These are phyloP conservation scores for Auricularia sp. DNA, from an alignment of 768 basidiomycete genomes.

Conservation along the genomic window DNA sequence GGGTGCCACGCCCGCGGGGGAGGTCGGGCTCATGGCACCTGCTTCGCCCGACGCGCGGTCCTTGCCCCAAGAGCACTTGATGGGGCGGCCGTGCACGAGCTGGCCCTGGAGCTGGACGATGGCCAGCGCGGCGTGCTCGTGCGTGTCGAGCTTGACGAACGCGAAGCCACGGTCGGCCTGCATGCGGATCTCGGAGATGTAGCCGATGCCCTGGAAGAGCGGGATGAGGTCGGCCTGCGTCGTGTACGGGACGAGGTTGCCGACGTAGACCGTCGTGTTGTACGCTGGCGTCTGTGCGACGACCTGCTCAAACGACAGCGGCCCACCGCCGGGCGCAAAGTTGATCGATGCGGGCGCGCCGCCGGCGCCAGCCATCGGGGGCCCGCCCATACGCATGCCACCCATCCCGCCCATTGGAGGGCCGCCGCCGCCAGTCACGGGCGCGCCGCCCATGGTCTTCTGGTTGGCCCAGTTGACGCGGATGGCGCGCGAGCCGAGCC, in stretches of 20 bases:
- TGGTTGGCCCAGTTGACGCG: conserved; percentile 99
- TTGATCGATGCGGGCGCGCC: conserved; percentile 82
- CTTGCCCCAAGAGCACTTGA: conserved; percentile 99
- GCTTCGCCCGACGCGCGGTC: conserved; percentile 66
- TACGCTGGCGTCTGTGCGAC: conserved; percentile 86
- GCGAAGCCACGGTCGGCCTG: conserved; percentile 98
- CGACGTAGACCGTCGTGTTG: conserved; percentile 96
- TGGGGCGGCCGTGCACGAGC: conserved; percentile 92
- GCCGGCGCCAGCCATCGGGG: conserved; percentile 30
- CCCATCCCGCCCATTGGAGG: conserved; percentile 6
- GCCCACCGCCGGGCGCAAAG: conserved; percentile 62
- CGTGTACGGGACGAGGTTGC: conserved; percentile 94
- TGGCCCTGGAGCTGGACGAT: conserved; percentile 95
- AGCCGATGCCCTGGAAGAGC: conserved; percentile 96
- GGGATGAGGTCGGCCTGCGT: conserved; percentile 97
- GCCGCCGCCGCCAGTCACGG: conserved; percentile 9
- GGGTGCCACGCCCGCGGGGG: conserved; percentile 35
- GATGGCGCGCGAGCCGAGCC: conserved; percentile 95
- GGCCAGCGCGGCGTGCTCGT: conserved; percentile 96
- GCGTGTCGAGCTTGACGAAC: conserved; percentile 96
- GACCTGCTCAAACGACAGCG: conserved; percentile 87
- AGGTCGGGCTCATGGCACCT: conserved; percentile 49
- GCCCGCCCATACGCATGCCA: conserved; percentile 19
- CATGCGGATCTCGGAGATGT: conserved; percentile 98
- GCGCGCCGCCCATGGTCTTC: conserved; percentile 70